Evolutionary conservation across 1,284 basidiomycete species (phyloP).

Genomic region (Mycosarcoma maydis): DNA sequence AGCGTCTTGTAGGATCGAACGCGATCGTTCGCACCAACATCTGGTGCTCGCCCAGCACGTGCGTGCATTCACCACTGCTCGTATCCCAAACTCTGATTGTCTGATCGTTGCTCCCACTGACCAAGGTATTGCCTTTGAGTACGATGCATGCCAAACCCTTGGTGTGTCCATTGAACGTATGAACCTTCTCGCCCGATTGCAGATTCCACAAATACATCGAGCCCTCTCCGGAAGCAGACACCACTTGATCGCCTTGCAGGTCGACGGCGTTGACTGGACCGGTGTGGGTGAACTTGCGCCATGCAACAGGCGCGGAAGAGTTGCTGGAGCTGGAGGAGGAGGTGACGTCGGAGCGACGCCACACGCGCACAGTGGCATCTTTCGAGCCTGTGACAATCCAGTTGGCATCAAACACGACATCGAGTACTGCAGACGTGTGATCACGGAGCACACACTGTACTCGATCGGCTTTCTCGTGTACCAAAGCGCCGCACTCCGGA

Average conservation of each 20-base stretch:
- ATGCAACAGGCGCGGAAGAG: slow-evolving; percentile 4
- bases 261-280: slow-evolving; percentile 49
- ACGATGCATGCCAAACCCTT: slow-evolving; percentile 54
- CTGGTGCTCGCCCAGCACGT: slow-evolving; percentile 37
- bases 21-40: slow-evolving; percentile 50
- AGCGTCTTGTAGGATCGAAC: slow-evolving; percentile 19
- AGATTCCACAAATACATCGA: slow-evolving; percentile 53
- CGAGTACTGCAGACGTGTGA: slow-evolving; percentile 44
- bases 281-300: slow-evolving; percentile 25
- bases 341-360: slow-evolving; percentile 33
- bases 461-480: slow-evolving; percentile 18
- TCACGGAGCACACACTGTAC: slow-evolving; percentile 31
- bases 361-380: slow-evolving; percentile 54
- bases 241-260: slow-evolving; percentile 32
- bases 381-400: slow-evolving; percentile 55
- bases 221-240: slow-evolving; percentile 54
- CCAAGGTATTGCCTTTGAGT: slow-evolving; percentile 36
- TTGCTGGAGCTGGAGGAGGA: too few relatives aligned
- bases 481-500: slow-evolving; percentile 9
- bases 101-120: slow-evolving; percentile 54
- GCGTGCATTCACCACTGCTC: slow-evolving; percentile 30
- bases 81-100: slow-evolving; percentile 58
- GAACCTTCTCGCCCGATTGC: slow-evolving; percentile 28
- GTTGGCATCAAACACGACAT: slow-evolving; percentile 43
- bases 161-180: slow-evolving; percentile 43